Base-by-base conservation (phyloP, 495 filamentous ascomycete species). In the Penicillium bialowiezense region DNA sequence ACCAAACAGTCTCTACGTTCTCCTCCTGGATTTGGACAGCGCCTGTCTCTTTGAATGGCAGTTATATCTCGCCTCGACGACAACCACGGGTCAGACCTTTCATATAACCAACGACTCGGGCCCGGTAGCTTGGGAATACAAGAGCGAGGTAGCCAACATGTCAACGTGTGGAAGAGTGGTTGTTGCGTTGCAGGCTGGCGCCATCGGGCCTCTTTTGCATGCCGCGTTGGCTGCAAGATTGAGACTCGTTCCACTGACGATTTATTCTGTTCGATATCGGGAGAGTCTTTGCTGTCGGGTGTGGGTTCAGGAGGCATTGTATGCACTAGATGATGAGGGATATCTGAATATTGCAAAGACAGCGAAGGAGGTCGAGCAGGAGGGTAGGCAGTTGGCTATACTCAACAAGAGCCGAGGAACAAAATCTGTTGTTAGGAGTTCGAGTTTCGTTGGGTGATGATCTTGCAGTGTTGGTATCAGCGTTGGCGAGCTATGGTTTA, bases 271-370 rank as follows among this genome's bases (percentile, higher is more conserved):
- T 9, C 57, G 58, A 12, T 64, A 58, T 18, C 40, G 46, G 0
- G 60, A 62, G 33, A 15, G 40, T 0, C 34, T 67, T 3, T 62
- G 29, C 13, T 60, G 58, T 39, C 55, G 55, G 3, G 50, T 62
- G 3, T 67, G 63, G 63, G 15, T 62, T 1, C 61, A 60, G 35
- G 60, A 62, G 58, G 63, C 55, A 6, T 44, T 64, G 10, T 58
- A 51, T 42, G 55, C 50, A 10, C 26, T 67, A 17, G 61, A 64
- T 43, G 58, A 62, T 18, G 58, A 64, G 35, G 60, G 60, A 2
- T 67, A 58, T 46, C 31, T 67, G 7, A 44, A 50, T 34, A 48
- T 62, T 7, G 20, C 20, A 1, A 39, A 36, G 43, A 50, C 33
- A n/a, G 44, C 56, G 2, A 12, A 21, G 7, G 43, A 56, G 14